phyloP scores from a whole-genome alignment of 768 basidiomycete genomes.

The Suillus ampliporus region DNA sequence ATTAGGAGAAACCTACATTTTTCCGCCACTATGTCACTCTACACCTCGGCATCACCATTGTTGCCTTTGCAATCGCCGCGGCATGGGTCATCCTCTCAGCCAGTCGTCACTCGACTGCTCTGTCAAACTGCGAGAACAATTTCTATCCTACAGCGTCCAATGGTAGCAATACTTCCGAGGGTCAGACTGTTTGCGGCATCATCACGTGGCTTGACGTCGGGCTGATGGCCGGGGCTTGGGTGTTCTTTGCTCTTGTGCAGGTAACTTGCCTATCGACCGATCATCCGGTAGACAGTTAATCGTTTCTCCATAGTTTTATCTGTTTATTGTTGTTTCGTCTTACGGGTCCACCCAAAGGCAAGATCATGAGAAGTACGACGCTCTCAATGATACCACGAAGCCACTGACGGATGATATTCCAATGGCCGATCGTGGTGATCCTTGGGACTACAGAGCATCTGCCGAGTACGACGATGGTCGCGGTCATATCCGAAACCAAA shows the following conservation, averaged over 20 bases:
- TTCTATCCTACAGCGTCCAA: conserved; percentile 54
- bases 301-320: conserved; percentile 49
- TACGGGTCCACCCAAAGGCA: conserved; percentile 75
- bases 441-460: conserved; percentile 72
- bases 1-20: conserved; percentile 67
- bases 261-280: conserved; percentile 45
- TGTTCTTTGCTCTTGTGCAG: conserved; percentile 78
- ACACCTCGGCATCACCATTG: conserved; percentile 57
- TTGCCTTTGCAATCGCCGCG: conserved; percentile 76
- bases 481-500: conserved; percentile 58
- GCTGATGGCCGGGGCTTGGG: conserved; percentile 89
- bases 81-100: conserved; percentile 87
- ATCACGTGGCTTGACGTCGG: conserved; percentile 94
- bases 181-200: conserved; percentile 79
- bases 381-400: conserved; percentile 63
- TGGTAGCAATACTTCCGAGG: conserved; percentile 51
- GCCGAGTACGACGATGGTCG: conserved; percentile 41
- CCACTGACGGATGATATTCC: conserved; percentile 64
- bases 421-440: conserved; percentile 65
- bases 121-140: conserved; percentile 62
- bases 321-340: conserved; percentile 55
- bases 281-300: conserved; percentile 5
- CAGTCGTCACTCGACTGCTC: conserved; percentile 72
- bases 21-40: conserved; percentile 74
- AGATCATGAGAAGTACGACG: conserved; percentile 84